Evolutionary conservation across 2,329 filamentous ascomycete species (phyloP).

Genomic region (Ceratocystis eucalypticola): DNA sequence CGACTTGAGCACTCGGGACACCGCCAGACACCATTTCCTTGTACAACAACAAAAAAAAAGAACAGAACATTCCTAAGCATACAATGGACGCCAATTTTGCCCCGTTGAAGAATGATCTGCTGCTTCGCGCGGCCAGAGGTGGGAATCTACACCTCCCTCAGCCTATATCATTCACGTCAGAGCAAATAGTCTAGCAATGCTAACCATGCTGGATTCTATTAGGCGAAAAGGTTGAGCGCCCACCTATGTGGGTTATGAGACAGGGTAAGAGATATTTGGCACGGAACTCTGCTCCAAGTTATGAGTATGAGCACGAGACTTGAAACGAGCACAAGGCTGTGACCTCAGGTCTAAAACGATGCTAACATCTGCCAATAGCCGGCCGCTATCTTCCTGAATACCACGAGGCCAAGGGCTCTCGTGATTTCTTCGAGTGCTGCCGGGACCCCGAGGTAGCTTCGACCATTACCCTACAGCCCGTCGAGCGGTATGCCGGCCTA

Average conservation of each 20-base stretch:
- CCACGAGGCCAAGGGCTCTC: constrained; percentile 77
- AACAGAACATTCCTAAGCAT: background rate
- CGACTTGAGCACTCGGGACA: background rate
- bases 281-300: background rate
- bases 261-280: constrained; percentile 50
- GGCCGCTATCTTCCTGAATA: constrained; percentile 97
- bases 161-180: background rate
- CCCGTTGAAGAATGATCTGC: constrained; percentile 81
- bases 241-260: constrained; percentile 98
- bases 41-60: constrained; percentile 1
- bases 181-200: background rate
- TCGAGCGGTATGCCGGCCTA: constrained; percentile 80
- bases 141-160: constrained; percentile 20
- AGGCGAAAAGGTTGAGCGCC: constrained; percentile 84
- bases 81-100: constrained; percentile 39
- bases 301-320: background rate
- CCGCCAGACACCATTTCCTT: background rate
- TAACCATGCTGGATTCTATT: background rate
- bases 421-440: constrained; percentile 97
- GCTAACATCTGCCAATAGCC: constrained; percentile 37
- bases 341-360: background rate
- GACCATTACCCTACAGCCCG: constrained; percentile 82
- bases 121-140: constrained; percentile 85
- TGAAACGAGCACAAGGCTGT: background rate
- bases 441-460: constrained; percentile 85